These are phyloP conservation scores for Hygrophorus pudorinus DNA, from an alignment of 768 basidiomycete genomes.

Conservation along the genomic window DNA sequence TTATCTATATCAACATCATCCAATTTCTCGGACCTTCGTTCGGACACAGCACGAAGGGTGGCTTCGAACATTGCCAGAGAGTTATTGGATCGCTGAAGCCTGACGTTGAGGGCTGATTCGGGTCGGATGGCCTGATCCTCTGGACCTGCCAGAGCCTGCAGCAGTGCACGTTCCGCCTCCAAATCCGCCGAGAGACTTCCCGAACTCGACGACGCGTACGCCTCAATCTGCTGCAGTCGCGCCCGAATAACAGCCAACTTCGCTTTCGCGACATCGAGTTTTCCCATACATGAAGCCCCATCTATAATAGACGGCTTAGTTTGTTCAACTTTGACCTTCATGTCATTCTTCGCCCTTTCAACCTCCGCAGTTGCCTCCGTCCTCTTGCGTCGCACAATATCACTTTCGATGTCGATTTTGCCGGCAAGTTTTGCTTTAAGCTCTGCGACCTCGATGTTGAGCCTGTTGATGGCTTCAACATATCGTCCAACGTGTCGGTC, in stretches of 20 bases:
- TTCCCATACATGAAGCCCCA: slow-evolving; percentile 65
- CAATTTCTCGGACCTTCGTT: slow-evolving; percentile 68
- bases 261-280: slow-evolving; percentile 56
- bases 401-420: slow-evolving; percentile 52
- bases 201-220: slow-evolving; percentile 24
- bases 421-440: slow-evolving; percentile 81
- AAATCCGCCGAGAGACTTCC: slow-evolving; percentile 41
- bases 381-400: slow-evolving; percentile 55
- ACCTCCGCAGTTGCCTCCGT: slow-evolving; percentile 66
- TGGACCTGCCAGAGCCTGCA: slow-evolving; percentile 54
- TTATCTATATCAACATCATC: slow-evolving; percentile 64
- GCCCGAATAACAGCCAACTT: slow-evolving; percentile 56
- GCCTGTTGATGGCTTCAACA: slow-evolving; percentile 86
- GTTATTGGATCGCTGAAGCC: slow-evolving; percentile 62
- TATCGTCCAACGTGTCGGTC: slow-evolving; percentile 93
- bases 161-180: slow-evolving; percentile 62
- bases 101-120: slow-evolving; percentile 45
- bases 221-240: slow-evolving; percentile 50
- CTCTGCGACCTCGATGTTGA: slow-evolving; percentile 74
- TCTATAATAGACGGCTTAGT: slow-evolving; percentile 62
- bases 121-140: slow-evolving; percentile 61
- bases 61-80: slow-evolving; percentile 78
- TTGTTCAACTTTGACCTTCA: slow-evolving; percentile 62
- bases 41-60: slow-evolving; percentile 72
- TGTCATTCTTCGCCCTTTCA: slow-evolving; percentile 62